Evolutionary conservation across 208 protist species (phyloP).

Genomic region (Leishmania mexicana): DNA sequence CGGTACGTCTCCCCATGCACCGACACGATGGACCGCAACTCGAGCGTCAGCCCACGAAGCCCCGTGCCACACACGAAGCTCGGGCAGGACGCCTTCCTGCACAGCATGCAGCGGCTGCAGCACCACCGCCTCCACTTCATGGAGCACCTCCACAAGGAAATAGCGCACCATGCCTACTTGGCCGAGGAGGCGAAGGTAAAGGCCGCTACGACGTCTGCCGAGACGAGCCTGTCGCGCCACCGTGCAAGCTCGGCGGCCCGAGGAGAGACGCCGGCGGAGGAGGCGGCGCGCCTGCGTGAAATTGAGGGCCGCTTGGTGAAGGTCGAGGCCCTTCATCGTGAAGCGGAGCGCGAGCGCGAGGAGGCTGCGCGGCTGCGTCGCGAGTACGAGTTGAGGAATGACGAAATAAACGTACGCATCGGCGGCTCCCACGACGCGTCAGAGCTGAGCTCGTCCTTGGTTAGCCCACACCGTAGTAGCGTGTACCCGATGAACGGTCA

Average conservation of each 20-base stretch:
- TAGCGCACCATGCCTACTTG: conserved; percentile 81
- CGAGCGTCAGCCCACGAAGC: conserved; percentile 35
- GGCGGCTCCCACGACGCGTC: conserved; percentile 33
- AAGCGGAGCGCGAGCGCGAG: conserved; percentile 61
- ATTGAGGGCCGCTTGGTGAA: conserved; percentile 70
- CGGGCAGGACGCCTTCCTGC: conserved; percentile 57
- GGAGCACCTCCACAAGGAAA: conserved; percentile 86
- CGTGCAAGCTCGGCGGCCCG: conserved; percentile 20
- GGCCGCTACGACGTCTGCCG: conserved; percentile 31
- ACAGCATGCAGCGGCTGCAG: conserved; percentile 63
- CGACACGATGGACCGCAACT: conserved; percentile 22
- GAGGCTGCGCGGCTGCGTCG: conserved; percentile 58
- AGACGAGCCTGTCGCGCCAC: conserved; percentile 7
- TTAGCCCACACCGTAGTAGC: conserved; percentile 16
- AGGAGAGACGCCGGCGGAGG: conserved; percentile 29
- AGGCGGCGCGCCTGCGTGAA: conserved; percentile 60
- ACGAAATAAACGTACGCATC: conserved; percentile 37
- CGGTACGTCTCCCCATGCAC: conserved; percentile 15
- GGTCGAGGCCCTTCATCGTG: conserved; percentile 71
- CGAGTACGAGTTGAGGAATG: conserved; percentile 61
- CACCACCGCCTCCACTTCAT: conserved; percentile 88
- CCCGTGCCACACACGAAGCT: conserved; percentile 24
- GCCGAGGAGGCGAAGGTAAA: conserved; percentile 70
- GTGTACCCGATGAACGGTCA: conserved; percentile 17
- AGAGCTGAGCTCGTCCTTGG: conserved; percentile 36